phyloP scores from a whole-genome alignment of 2,329 filamentous ascomycete species.

The Cladophialophora exuberans region DNA sequence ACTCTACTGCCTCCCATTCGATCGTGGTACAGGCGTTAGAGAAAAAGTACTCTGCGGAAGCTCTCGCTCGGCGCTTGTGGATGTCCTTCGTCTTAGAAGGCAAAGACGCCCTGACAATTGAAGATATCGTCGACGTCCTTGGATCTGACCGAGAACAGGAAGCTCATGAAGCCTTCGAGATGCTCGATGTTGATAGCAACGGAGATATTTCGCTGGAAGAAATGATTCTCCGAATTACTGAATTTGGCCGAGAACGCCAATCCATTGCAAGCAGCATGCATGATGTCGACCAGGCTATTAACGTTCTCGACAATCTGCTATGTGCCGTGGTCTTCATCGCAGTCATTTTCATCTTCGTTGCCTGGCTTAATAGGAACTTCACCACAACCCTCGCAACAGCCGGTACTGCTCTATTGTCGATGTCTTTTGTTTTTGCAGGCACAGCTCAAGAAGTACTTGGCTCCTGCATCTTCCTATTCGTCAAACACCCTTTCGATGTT shows the following conservation, averaged over 20 bases:
- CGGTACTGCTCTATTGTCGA: slow-evolving; percentile 85
- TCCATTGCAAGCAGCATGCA: slow-evolving; percentile 92
- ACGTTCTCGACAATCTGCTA: slow-evolving; percentile 84
- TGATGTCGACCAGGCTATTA: slow-evolving; percentile 92
- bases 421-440: slow-evolving; percentile 95
- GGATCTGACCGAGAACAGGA: slow-evolving; percentile 73
- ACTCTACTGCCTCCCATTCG: slow-evolving; percentile 85
- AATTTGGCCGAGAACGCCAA: slow-evolving; percentile 84
- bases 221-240: slow-evolving; percentile 85
- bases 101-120: slow-evolving; percentile 73
- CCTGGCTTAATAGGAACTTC: slow-evolving; percentile 86
- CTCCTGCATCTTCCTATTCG: slow-evolving; percentile 97
- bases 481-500: slow-evolving; percentile 97
- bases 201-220: slow-evolving; percentile 94
- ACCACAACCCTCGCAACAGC: slow-evolving; percentile 84
- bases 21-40: slow-evolving; percentile 88
- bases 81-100: slow-evolving; percentile 97
- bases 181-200: slow-evolving; percentile 84
- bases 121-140: slow-evolving; percentile 87
- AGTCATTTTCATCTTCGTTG: slow-evolving; percentile 82
- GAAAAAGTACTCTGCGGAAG: slow-evolving; percentile 80
- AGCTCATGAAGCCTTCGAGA: slow-evolving; percentile 81
- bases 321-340: slow-evolving; percentile 79
- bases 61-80: slow-evolving; percentile 93
- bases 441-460: slow-evolving; percentile 95